Base-by-base conservation (phyloP, 139 green algal genomes). In the Chloropicon primus region DNA sequence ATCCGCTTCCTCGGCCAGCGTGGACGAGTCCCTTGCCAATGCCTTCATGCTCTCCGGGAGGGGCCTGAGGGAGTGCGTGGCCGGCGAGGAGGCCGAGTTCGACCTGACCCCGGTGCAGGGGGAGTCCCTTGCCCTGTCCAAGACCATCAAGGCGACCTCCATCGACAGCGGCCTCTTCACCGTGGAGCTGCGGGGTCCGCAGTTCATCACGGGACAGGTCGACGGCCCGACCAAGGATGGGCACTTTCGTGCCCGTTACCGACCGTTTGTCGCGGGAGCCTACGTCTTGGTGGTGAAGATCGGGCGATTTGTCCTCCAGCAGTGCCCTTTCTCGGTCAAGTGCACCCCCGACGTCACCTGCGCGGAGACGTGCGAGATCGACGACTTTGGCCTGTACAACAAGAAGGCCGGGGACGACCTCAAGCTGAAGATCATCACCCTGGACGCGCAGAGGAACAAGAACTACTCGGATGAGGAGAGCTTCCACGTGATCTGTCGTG, bases 21-120 rank as follows among this genome's bases (percentile, higher is more conserved):
- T 79, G 41, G 76, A 79, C 76, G 76, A 79, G 76, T n/a, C 22
- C n/a, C n/a, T 25, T 3, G 76, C 53, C n/a, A 53, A 78, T 3
- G 22, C 29, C 41, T 79, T 76, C 27, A 22, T 28, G 41, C 29
- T 79, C 26, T 26, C 24, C 5, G 76, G 76, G 28, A 26, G 22
- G 53, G 76, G 76, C 2, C 26, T 79, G 21, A 25, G 74, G 24
- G 27, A 54, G 22, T 29, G n/a, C 29, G n/a, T 27, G n/a, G 53
- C 76, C 5, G 76, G 76, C 2, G 27, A 79, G 76, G 22, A 24
- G n/a, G 5, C 28, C 22, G 28, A 75, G 27, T 75, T 79, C 76
- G 76, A 79, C 76, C 22, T 79, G 5, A 62, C 41, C 41, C 41
- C 41, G 10, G 41, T 62, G 10, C 41, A 62, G 41, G 41, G 41